Evolutionary conservation across 78 protist genomes (phyloP), one percentile per base, ranked within the genome.

Genomic region (Protostelium mycophagum): DNA sequence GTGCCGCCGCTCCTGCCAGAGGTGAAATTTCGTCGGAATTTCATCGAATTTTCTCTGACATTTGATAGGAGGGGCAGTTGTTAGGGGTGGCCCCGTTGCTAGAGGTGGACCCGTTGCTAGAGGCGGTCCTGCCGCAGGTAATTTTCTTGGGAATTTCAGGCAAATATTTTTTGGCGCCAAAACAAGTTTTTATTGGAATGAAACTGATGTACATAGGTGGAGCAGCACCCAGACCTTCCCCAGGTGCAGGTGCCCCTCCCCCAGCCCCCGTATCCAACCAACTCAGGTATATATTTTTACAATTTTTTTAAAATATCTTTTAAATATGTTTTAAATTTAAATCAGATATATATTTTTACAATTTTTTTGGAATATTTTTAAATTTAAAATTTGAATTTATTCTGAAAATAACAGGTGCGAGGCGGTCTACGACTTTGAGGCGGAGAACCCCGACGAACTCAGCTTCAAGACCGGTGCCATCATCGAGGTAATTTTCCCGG

Each of bases 351-450:
- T n/a, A n/a, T n/a, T n/a, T n/a, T n/a, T n/a, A n/a, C n/a, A n/a
- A n/a, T n/a, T n/a, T n/a, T n/a, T n/a, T n/a, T n/a, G n/a, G n/a
- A n/a, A n/a, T n/a, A n/a, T n/a, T n/a, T n/a, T n/a, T n/a, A n/a
- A n/a, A n/a, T n/a, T n/a, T n/a, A n/a, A n/a, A n/a, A n/a, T n/a
- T n/a, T n/a, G n/a, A n/a, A n/a, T n/a, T 36, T 38, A n/a, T 35
- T n/a, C 83, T 34, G 39, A 25, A 36, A 0, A 0, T 34, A 84
- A 28, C 23, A 89, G 38, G 86, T 83, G n/a, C 34, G 89, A 93
- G 36, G 97, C 96, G 28, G 51, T 93, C 37, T 95, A 93, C 38
- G 97, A 93, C 73, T 95, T 90, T 73, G 92, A 91, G 35, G 96
- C 96, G 0, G 91, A 89, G 29, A 88, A 91, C 1, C 73, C 88